phyloP scores from a whole-genome alignment of 164 flowering plant genomes.

The Brasenia schreberi region DNA sequence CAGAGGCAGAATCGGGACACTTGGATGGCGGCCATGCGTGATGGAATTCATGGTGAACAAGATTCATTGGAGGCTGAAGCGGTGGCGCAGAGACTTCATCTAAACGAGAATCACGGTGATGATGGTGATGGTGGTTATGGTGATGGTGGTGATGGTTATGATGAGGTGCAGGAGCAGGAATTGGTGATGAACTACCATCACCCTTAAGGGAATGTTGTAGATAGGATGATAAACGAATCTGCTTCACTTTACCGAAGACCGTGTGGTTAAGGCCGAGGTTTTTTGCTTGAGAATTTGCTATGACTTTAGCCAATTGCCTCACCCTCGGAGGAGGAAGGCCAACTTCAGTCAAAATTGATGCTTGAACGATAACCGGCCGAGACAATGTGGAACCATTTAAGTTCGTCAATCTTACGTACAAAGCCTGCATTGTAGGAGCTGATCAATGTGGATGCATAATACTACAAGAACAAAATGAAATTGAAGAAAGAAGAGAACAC shows the following conservation, averaged over 20 bases:
- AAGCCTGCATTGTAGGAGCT: conserved; percentile 39
- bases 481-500: too few relatives aligned
- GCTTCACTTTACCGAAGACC: conserved; percentile 75
- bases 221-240: conserved; percentile 62
- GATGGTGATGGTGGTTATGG: conserved; percentile 14
- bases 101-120: background rate
- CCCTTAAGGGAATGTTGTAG: conserved; percentile 41
- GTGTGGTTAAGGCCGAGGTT: conserved; percentile 81
- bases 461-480: background rate
- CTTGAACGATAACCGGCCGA: conserved; percentile 61
- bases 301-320: conserved; percentile 78
- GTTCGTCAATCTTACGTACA: conserved; percentile 67
- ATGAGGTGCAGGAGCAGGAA: conserved; percentile 31
- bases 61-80: conserved; percentile 2
- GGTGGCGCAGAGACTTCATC: conserved; percentile 18
- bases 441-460: background rate
- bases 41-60: background rate
- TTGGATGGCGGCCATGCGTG: background rate
- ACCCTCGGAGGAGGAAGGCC: conserved; percentile 45
- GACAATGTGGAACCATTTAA: conserved; percentile 56
- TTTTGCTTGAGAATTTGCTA: conserved; percentile 46
- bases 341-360: conserved; percentile 53
- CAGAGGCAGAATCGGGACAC: background rate
- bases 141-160: conserved; percentile 31
- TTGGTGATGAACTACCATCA: conserved; percentile 8